Conservation (phyloP, 805 yeast genomes). For the Clavispora santaluciae region DNA sequence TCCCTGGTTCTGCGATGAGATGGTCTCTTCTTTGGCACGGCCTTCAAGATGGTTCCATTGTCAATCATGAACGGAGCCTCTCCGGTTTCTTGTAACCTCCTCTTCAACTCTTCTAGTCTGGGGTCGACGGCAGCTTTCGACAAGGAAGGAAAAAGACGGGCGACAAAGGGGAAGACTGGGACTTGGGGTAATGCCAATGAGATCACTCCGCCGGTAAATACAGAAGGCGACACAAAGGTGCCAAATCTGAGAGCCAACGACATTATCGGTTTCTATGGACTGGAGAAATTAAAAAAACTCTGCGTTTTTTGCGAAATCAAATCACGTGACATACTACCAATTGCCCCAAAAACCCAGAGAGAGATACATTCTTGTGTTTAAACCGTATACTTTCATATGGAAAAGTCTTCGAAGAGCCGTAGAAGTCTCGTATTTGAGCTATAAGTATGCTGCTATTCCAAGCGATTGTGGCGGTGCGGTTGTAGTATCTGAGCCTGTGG, state of each 20-base stretch:
- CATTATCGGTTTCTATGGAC: slow-evolving; percentile 11
- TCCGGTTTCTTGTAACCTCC: slow-evolving; percentile 32
- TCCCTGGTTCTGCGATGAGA: slow-evolving; percentile 84
- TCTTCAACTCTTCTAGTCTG: slow-evolving; percentile 33
- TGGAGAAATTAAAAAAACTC: not conserved
- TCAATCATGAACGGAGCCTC: slow-evolving; percentile 45
- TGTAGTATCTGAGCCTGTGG: too few species aligned
- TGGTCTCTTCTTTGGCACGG: slow-evolving; percentile 92
- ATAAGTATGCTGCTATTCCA: too few species aligned
- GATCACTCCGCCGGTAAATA: slow-evolving; percentile 5
- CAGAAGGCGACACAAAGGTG: slow-evolving; percentile 4
- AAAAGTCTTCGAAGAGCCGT: too few species aligned
- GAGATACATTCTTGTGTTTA: too few species aligned
- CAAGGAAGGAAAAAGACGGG: slow-evolving; percentile 11
- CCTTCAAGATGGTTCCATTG: slow-evolving; percentile 66
- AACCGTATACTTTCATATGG: too few species aligned
- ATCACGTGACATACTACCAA: too few species aligned
- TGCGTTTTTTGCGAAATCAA: not conserved
- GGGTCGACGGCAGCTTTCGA: slow-evolving; percentile 14
- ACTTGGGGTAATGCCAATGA: slow-evolving; percentile 12
- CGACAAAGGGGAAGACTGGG: slow-evolving; percentile 11
- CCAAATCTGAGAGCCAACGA: slow-evolving; percentile 23
- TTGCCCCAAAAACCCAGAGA: too few species aligned
- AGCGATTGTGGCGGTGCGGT: too few species aligned
- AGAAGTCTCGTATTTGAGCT: too few species aligned